These are phyloP conservation scores for Ceratocystis destructans DNA, from an alignment of 2,329 filamentous ascomycete genomes.

Conservation along the genomic window DNA sequence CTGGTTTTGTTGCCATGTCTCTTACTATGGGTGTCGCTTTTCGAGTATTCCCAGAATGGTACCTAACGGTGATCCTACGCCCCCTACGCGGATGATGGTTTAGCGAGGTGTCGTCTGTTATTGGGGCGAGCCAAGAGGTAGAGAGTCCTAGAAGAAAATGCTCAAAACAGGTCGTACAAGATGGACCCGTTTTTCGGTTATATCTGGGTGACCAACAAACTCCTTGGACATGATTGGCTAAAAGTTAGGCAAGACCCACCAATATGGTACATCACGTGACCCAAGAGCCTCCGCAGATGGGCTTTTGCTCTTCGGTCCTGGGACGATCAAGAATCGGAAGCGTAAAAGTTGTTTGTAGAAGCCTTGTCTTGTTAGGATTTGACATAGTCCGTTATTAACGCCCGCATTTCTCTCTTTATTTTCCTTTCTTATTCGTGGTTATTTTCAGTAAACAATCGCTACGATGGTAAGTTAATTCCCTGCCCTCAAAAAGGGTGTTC, in stretches of 20 bases:
- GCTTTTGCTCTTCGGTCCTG: slow-evolving; percentile 3
- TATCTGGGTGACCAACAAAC: neutral
- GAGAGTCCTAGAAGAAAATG: neutral
- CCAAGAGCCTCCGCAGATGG: neutral
- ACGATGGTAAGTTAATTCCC: slow-evolving; percentile 23
- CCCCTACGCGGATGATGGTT: slow-evolving; percentile 17
- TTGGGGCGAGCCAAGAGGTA: too few relatives aligned
- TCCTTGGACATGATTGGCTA: neutral
- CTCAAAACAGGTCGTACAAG: neutral
- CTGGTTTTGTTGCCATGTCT: slow-evolving; percentile 62
- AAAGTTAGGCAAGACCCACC: neutral
- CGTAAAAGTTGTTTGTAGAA: slow-evolving; percentile 8
- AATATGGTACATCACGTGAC: neutral
- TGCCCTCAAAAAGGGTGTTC: slow-evolving; percentile 22
- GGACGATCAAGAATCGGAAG: slow-evolving; percentile 15
- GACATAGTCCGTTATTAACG: neutral
- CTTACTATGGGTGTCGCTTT: slow-evolving; percentile 61
- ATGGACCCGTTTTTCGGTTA: neutral
- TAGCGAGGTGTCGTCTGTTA: neutral
- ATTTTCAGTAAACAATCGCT: slow-evolving; percentile 3
- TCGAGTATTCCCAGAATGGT: slow-evolving; percentile 52
- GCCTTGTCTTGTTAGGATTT: slow-evolving; percentile 8
- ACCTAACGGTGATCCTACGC: slow-evolving; percentile 20
- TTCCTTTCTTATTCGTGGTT: slow-evolving; percentile 8
- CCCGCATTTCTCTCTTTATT: neutral